Evolutionary conservation across 306 rosid genomes (phyloP).

Genomic region (Medicago truncatula): DNA sequence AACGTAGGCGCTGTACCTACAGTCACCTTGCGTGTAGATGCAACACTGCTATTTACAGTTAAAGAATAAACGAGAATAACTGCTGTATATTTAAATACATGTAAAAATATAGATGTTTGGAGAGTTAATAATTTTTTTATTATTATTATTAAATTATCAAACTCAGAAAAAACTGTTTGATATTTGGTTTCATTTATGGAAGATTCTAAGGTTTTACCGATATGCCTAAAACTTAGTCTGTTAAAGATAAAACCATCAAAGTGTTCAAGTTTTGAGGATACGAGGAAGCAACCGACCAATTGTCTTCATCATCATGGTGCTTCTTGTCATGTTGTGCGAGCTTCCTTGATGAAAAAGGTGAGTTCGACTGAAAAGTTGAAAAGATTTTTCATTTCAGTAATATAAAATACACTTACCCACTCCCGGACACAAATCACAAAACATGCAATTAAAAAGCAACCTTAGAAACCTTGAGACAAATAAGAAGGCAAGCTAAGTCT

Average conservation of each 20-base stretch:
- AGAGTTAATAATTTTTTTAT: constrained; percentile 12
- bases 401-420: constrained; percentile 18
- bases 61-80: constrained; percentile 49
- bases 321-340: constrained; percentile 61
- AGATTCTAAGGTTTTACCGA: constrained; percentile 22
- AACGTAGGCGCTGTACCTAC: constrained; percentile 89
- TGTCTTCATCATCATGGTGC: constrained; percentile 82
- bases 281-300: constrained; percentile 83
- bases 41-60: constrained; percentile 59
- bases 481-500: constrained; percentile 26
- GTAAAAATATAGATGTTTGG: constrained; percentile 27
- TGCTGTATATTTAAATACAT: neutral
- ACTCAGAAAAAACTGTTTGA: constrained; percentile 7
- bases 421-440: constrained; percentile 13
- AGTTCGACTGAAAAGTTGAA: constrained; percentile 60
- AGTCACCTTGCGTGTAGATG: constrained; percentile 83
- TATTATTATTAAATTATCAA: constrained; percentile 14
- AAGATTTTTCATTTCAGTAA: constrained; percentile 34
- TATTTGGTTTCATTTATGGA: constrained; percentile 8
- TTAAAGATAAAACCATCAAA: constrained; percentile 42
- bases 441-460: constrained; percentile 29
- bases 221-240: constrained; percentile 23
- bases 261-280: constrained; percentile 65
- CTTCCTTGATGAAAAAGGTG: constrained; percentile 69
- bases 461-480: constrained; percentile 18